These are phyloP conservation scores for Termitomyces sp. DNA, from an alignment of 768 basidiomycete genomes.

Conservation along the genomic window DNA sequence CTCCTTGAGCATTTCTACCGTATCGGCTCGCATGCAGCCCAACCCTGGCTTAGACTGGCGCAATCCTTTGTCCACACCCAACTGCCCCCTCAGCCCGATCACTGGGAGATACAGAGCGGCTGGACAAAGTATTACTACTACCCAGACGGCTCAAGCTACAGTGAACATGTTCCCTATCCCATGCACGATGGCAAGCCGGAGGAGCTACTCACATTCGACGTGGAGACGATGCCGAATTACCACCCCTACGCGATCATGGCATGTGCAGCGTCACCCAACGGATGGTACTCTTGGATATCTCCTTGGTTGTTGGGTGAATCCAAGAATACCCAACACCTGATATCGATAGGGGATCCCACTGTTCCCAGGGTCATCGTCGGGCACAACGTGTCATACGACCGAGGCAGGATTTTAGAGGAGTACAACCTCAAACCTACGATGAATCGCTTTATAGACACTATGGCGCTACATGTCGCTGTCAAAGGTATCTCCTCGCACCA, in stretches of 20 bases:
- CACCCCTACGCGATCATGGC: conserved; percentile 86
- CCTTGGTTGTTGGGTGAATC: conserved; percentile 81
- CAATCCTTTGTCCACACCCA: conserved; percentile 45
- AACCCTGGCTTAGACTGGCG: conserved; percentile 78
- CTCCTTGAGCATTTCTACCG: conserved; percentile 88
- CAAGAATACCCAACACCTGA: conserved; percentile 56
- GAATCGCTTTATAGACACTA: conserved; percentile 89
- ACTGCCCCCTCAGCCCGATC: conserved; percentile 56
- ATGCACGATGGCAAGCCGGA: conserved; percentile 62
- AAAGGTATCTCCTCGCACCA: conserved; percentile 95
- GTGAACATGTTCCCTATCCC: conserved; percentile 67
- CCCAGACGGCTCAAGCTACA: conserved; percentile 74
- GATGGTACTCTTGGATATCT: conserved; percentile 96
- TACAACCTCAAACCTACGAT: conserved; percentile 64
- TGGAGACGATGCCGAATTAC: conserved; percentile 87
- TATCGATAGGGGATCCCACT: conserved; percentile 61
- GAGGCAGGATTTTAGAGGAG: conserved; percentile 79
- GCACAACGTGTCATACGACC: conserved; percentile 95
- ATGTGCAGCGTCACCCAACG: conserved; percentile 73
- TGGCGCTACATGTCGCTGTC: conserved; percentile 91
- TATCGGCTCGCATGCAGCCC: conserved; percentile 63
- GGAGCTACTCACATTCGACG: conserved; percentile 83
- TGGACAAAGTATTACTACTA: conserved; percentile 85
- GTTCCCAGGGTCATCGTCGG: conserved; percentile 73
- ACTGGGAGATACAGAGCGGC: conserved; percentile 58